Evolutionary conservation across 169 alveolate genomes (phyloP).

Genomic region (Plasmodium gaboni): DNA sequence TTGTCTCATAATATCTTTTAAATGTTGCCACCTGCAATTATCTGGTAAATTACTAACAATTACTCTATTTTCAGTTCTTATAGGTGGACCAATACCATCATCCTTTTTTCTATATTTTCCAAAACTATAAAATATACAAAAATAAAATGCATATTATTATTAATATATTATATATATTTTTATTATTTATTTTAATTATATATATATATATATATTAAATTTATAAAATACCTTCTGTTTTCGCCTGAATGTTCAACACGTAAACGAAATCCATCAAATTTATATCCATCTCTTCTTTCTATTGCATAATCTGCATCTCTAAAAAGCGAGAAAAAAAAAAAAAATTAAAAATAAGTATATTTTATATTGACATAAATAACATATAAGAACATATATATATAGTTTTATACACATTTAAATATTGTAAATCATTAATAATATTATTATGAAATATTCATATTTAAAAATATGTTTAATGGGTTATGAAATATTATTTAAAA

Average conservation of each 20-base stretch:
- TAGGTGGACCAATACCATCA: slow-evolving; percentile 66
- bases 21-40: slow-evolving; percentile 88
- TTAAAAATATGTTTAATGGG: slow-evolving; percentile 17
- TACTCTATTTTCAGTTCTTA: slow-evolving; percentile 85
- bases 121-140: slow-evolving; percentile 38
- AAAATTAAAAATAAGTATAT: neutral
- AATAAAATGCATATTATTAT: neutral
- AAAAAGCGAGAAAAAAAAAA: slow-evolving; percentile 7
- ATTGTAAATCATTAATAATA: slow-evolving; percentile 10
- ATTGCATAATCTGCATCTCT: slow-evolving; percentile 87
- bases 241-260: slow-evolving; percentile 87
- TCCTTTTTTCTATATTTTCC: slow-evolving; percentile 72
- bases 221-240: slow-evolving; percentile 29
- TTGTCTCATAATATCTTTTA: slow-evolving; percentile 88
- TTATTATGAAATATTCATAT: neutral
- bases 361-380: slow-evolving; percentile 16
- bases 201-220: neutral
- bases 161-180: slow-evolving; percentile 1
- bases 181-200: neutral
- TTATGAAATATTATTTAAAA: slow-evolving; percentile 10
- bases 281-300: slow-evolving; percentile 82
- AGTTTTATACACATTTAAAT: slow-evolving; percentile 15
- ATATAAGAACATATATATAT: slow-evolving; percentile 6
- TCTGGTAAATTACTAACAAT: slow-evolving; percentile 86
- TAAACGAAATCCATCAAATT: slow-evolving; percentile 80